Base-by-base conservation (phyloP, 2,329 filamentous ascomycete genomes). In the Colletotrichum falcatum region DNA sequence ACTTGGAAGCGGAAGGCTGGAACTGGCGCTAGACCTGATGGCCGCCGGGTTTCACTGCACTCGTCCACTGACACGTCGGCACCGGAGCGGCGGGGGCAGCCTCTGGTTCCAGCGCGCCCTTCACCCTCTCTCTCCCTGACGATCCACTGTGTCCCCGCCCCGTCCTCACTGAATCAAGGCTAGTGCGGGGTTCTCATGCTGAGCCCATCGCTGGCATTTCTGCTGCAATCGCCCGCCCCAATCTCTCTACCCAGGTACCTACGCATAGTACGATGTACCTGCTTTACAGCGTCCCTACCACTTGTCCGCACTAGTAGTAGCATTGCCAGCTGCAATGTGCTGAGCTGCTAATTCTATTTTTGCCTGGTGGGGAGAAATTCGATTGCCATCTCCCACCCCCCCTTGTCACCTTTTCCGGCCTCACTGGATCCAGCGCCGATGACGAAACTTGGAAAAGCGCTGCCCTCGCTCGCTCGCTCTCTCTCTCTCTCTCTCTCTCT, bases 141-240 rank as follows among this genome's bases (percentile, higher is more conserved):
- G 44, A 55, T 23, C 53, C 53, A 37, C 11, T 18, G 11, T 46
- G 58, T 28, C 23, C 48, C 49, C 26, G 37, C 30, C 26, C n/a
- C 35, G 35, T 42, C 48, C 39, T 61, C 49, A 59, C 68, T 68
- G 68, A 71, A 68, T 68, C 68, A 71, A 64, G 67, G 68, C 68
- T 71, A 71, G 68, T 71, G 68, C 68, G 68, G 68, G 68, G 68
- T 71, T 71, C 64, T 46, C n/a, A 12, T 63, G 68, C 65, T 67
- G 68, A 59, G 68, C 68, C 68, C 59, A 59, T 48, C 53, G 44
- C 51, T 70, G 53, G 58, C 67, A 62, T 67, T 68, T 64, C 66
- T 68, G 44, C 30, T 60, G 59, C 46, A 8, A 51, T 51, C 59
- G 59, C 33, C 33, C 65, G 54, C 53, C 65, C 59, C 60, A 37